Conservation (phyloP, 768 basidiomycete genomes). For the Pleurotus citrinopileatus region DNA sequence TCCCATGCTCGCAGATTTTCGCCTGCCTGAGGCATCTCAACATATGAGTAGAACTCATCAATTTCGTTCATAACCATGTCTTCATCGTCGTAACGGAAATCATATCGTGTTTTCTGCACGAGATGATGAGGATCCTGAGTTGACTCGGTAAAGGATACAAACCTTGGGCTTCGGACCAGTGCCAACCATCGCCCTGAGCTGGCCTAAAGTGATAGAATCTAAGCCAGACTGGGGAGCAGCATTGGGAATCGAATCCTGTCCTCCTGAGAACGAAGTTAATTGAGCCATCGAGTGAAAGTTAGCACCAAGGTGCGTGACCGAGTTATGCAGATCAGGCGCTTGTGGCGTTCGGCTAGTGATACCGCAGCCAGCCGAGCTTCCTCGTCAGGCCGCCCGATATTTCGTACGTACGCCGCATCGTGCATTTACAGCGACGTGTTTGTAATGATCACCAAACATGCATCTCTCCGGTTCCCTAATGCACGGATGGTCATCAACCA, state of each 20-base stretch:
- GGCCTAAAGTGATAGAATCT: conserved; percentile 79
- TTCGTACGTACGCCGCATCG: no score
- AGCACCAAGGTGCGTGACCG: not conserved
- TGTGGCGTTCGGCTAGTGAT: not conserved
- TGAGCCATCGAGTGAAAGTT: conserved; percentile 2
- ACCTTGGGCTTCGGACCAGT: conserved; percentile 77
- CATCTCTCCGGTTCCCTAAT: no score
- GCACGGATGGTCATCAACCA: no score
- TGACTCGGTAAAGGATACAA: conserved; percentile 8
- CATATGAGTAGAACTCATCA: conserved; percentile 97
- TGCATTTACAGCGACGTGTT: no score
- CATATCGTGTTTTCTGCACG: conserved; percentile 77
- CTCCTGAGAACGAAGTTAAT: conserved; percentile 23
- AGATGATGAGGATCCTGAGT: not conserved
- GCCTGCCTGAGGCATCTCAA: conserved; percentile 88
- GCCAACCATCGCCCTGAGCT: conserved; percentile 71
- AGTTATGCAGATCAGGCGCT: not conserved
- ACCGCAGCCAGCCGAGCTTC: no score
- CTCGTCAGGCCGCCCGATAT: no score
- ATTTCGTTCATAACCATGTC: conserved; percentile 95
- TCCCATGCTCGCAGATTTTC: conserved; percentile 89
- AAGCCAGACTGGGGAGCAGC: conserved; percentile 39
- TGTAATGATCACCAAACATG: no score
- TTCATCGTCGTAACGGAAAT: conserved; percentile 95
- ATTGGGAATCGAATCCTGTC: conserved; percentile 22